These are phyloP conservation scores for Gynandropsis gynandra DNA, from an alignment of 345 rosid species.

Conservation along the genomic window DNA sequence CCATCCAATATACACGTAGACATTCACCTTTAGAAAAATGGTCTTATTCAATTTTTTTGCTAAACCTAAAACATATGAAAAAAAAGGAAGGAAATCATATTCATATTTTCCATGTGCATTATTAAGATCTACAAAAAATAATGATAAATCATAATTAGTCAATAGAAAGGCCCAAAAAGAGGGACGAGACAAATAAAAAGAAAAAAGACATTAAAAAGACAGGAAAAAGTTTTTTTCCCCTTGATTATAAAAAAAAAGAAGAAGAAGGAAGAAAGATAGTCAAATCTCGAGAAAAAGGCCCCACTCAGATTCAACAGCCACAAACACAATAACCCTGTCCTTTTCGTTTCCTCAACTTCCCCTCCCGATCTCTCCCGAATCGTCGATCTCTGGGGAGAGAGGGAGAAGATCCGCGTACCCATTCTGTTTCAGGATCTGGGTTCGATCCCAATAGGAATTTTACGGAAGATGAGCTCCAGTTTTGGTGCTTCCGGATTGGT, in stretches of 20 bases:
- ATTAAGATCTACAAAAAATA: too few relatives aligned
- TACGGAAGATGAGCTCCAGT: slow-evolving; percentile 29
- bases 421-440: background rate
- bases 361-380: slow-evolving; percentile 18
- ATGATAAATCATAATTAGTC: too few relatives aligned
- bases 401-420: slow-evolving; percentile 2
- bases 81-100: too few relatives aligned
- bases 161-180: too few relatives aligned
- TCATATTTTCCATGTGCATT: too few relatives aligned
- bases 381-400: slow-evolving; percentile 9
- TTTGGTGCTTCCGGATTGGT: slow-evolving; percentile 31
- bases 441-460: background rate
- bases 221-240: too few relatives aligned
- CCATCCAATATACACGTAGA: too few relatives aligned
- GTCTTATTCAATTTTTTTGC: too few relatives aligned
- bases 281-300: slow-evolving; percentile 19
- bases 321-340: slow-evolving; percentile 17
- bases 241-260: background rate
- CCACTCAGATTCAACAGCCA: slow-evolving; percentile 28
- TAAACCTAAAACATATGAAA: too few relatives aligned
- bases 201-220: too few relatives aligned
- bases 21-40: too few relatives aligned
- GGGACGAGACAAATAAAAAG: too few relatives aligned
- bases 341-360: background rate
- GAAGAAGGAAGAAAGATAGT: background rate